Percentiles rank a stretch among this genome's conserved stretches.
phyloP scores from a whole-genome alignment of 495 filamentous ascomycete species.

The Melanomma pulvis-pyrius region DNA sequence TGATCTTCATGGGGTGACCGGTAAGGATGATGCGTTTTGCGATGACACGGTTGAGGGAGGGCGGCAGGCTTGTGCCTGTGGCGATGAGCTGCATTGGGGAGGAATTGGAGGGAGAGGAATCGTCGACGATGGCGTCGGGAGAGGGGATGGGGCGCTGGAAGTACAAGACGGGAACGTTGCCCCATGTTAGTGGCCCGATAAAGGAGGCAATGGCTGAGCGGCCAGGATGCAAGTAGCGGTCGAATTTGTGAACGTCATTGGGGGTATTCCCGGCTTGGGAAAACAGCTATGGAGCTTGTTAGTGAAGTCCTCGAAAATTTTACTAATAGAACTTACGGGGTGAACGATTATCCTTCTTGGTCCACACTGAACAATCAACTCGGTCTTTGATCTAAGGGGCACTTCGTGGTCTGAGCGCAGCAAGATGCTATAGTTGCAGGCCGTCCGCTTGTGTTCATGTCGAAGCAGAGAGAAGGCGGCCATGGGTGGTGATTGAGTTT shows the following conservation, averaged over 20 bases:
- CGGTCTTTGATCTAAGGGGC: constrained; percentile 85
- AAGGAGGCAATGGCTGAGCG: constrained; percentile 89
- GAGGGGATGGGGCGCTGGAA: constrained; percentile 60
- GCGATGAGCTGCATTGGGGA: constrained; percentile 67
- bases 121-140: constrained; percentile 40
- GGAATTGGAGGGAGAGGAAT: constrained; percentile 38
- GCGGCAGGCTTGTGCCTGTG: constrained; percentile 80
- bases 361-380: constrained; percentile 86
- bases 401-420: constrained; percentile 69
- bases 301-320: background rate
- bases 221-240: constrained; percentile 89
- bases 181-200: constrained; percentile 90
- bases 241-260: constrained; percentile 96
- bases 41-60: constrained; percentile 77
- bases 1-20: constrained; percentile 96
- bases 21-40: constrained; percentile 94
- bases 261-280: constrained; percentile 79
- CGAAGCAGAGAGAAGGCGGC: constrained; percentile 81
- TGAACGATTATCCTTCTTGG: constrained; percentile 83
- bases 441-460: constrained; percentile 91
- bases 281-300: constrained; percentile 64
- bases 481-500: constrained; percentile 60
- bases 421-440: constrained; percentile 74
- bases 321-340: constrained; percentile 17
- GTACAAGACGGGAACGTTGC: constrained; percentile 82